Conservation (phyloP, 2,329 filamentous ascomycete species). For the Trichoderma polysporum region DNA sequence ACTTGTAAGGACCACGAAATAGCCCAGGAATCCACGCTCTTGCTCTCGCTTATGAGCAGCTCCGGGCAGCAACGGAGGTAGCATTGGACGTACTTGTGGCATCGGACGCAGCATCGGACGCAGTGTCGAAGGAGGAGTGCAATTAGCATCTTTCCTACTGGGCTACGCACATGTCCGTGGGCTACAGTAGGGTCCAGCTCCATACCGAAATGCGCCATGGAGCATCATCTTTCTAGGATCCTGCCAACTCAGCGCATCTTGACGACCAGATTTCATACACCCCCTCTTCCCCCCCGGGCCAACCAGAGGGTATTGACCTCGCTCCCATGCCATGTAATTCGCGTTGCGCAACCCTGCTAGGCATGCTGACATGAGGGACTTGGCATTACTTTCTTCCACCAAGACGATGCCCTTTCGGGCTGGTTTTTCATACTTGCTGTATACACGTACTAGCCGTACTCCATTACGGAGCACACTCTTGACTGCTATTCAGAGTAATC, state of each 20-base stretch:
- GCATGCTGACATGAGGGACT: constrained; percentile 2
- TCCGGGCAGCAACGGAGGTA: too few relatives aligned
- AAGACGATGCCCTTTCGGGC: background rate
- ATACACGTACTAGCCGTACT: background rate
- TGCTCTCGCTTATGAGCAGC: background rate
- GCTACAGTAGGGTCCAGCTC: background rate
- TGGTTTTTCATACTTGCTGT: background rate
- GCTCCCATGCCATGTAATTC: background rate
- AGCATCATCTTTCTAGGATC: background rate
- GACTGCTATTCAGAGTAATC: background rate
- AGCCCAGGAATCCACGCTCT: background rate
- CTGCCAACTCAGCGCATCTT: background rate
- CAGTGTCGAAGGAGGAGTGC: constrained; percentile 5
- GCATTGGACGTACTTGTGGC: background rate
- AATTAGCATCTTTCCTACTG: background rate
- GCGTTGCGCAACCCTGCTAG: background rate
- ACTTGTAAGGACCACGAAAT: background rate
- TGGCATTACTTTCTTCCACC: background rate
- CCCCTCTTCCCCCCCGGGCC: background rate
- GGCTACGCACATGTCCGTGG: background rate
- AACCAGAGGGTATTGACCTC: background rate
- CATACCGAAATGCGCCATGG: background rate
- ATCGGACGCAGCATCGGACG: background rate
- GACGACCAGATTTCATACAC: constrained; percentile 1
- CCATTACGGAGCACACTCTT: background rate